Evolutionary conservation across 108 stramenopile genomes (phyloP).

Genomic region (Cyclotella choctawhatcheeana): DNA sequence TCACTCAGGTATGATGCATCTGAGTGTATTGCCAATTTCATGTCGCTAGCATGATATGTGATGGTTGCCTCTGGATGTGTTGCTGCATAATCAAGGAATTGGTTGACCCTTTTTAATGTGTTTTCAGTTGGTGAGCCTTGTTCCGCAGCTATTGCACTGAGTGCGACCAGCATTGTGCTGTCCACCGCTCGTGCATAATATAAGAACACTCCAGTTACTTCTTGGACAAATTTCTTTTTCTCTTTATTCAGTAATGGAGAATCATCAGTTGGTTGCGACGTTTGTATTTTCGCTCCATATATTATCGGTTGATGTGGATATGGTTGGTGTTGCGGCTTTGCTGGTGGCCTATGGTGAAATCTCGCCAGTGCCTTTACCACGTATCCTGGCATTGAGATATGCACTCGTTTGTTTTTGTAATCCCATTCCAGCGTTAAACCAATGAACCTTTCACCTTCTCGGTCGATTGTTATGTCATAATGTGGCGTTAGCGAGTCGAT

Average conservation of each 20-base stretch:
- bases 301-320: constrained; percentile 13
- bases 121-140: not conserved
- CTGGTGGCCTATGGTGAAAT: constrained; percentile 46
- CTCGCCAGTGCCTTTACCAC: constrained; percentile 9
- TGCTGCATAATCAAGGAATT: constrained; percentile 54
- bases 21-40: too few relatives aligned
- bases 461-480: constrained; percentile 38
- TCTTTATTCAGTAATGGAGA: constrained; percentile 32
- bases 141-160: constrained; percentile 32
- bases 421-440: not conserved
- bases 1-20: constrained; percentile 12
- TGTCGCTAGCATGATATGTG: constrained; percentile 40
- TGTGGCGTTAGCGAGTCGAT: constrained; percentile 16
- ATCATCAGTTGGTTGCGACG: constrained; percentile 9
- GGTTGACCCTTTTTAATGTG: constrained; percentile 19
- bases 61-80: constrained; percentile 51
- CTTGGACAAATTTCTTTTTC: constrained; percentile 7
- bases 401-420: constrained; percentile 17
- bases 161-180: constrained; percentile 38
- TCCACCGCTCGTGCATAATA: constrained; percentile 57
- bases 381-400: constrained; percentile 45
- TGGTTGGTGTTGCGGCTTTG: constrained; percentile 48
- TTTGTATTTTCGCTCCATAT: constrained; percentile 51
- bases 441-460: constrained; percentile 24
- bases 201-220: constrained; percentile 48